phyloP scores from a whole-genome alignment of 2,329 filamentous ascomycete genomes.

The Aureobasidium lini region DNA sequence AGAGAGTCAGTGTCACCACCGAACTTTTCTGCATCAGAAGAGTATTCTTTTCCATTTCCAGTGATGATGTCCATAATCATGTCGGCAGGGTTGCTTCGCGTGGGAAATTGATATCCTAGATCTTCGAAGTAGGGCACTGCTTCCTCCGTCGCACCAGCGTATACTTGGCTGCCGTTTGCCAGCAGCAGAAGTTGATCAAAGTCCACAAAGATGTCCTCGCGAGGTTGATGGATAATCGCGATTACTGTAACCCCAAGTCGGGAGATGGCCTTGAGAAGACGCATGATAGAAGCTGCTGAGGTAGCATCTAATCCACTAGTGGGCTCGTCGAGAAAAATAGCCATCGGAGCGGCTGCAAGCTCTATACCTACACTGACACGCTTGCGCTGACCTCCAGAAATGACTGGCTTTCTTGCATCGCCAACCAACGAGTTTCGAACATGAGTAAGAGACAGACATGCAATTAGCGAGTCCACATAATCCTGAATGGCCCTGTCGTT shows the following conservation, averaged over 20 bases:
- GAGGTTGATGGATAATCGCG: constrained; percentile 54
- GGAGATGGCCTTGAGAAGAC: constrained; percentile 46
- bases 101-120: constrained; percentile 44
- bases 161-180: constrained; percentile 48
- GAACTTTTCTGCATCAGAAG: constrained; percentile 22
- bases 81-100: constrained; percentile 48
- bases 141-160: constrained; percentile 41
- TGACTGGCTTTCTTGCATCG: constrained; percentile 43
- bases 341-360: constrained; percentile 50
- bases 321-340: constrained; percentile 28
- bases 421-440: constrained; percentile 48
- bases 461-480: constrained; percentile 51
- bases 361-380: constrained; percentile 53
- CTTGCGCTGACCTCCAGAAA: constrained; percentile 53
- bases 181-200: constrained; percentile 52
- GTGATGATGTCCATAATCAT: constrained; percentile 56
- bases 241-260: constrained; percentile 51
- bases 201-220: constrained; percentile 51
- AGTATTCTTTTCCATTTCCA: constrained; percentile 48
- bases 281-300: constrained; percentile 50
- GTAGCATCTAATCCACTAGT: constrained; percentile 41
- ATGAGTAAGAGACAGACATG: constrained; percentile 46
- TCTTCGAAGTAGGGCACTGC: constrained; percentile 45
- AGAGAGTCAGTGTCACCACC: constrained; percentile 42
- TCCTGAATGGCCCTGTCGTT: constrained; percentile 41